These are phyloP conservation scores for Blastosporella zonata DNA, from an alignment of 1,284 basidiomycete genomes.

Conservation along the genomic window DNA sequence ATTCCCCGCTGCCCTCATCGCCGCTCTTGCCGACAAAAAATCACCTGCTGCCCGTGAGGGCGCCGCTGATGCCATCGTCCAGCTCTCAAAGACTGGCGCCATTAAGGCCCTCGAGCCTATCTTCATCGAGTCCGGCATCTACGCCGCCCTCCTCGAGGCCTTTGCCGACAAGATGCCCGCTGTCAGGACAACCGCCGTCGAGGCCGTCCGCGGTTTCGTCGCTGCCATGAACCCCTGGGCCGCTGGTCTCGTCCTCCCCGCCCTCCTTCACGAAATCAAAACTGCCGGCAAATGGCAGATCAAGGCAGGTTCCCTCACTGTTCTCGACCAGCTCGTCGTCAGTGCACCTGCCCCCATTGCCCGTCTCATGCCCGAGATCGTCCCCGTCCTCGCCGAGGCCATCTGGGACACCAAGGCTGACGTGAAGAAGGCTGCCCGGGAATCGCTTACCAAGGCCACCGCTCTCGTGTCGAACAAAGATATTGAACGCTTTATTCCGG, in stretches of 20 bases:
- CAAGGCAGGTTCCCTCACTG: constrained; percentile 86
- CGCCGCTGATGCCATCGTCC: constrained; percentile 69
- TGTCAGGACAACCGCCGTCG: constrained; percentile 81
- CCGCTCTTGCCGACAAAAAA: constrained; percentile 91
- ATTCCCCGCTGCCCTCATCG: constrained; percentile 79
- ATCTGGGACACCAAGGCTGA: constrained; percentile 99
- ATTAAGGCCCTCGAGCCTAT: constrained; percentile 86
- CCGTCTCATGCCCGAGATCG: constrained; percentile 92
- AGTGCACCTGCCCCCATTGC: constrained; percentile 86
- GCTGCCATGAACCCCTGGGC: constrained; percentile 92
- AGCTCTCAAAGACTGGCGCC: constrained; percentile 77
- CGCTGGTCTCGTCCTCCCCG: constrained; percentile 80
- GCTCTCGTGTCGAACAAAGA: constrained; percentile 99
- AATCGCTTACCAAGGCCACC: constrained; percentile 90
- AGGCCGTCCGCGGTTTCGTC: constrained; percentile 80
- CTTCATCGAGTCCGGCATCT: constrained; percentile 84
- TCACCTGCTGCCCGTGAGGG: constrained; percentile 84
- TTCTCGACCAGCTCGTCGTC: constrained; percentile 89
- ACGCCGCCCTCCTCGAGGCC: constrained; percentile 83
- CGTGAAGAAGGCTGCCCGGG: constrained; percentile 98
- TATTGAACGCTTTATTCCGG: constrained; percentile 97
- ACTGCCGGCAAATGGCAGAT: constrained; percentile 99
- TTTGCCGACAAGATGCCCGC: constrained; percentile 92
- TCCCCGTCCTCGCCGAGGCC: constrained; percentile 92
- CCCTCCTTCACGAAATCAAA: constrained; percentile 92